A percentile compares a stretch with the other conserved stretches of the same genome.
phyloP scores from a whole-genome alignment of 2,329 filamentous ascomycete species.

The Venturia nashicola region DNA sequence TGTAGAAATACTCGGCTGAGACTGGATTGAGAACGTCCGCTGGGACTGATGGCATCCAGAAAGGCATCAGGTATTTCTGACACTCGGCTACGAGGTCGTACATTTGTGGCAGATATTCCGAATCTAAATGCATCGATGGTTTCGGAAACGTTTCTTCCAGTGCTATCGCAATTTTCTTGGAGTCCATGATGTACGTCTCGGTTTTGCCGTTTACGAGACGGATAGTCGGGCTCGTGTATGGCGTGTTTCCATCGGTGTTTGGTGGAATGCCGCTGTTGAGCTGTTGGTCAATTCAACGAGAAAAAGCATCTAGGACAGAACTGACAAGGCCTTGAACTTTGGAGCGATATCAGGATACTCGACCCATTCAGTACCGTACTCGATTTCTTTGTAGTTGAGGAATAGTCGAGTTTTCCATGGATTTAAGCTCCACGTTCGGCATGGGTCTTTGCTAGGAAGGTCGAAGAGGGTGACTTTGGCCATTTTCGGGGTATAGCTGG shows the following conservation, averaged over 20 bases:
- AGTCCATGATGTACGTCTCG: conserved; percentile 49
- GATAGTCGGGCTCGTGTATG: conserved; percentile 46
- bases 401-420: conserved; percentile 58
- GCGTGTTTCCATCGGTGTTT: conserved; percentile 19
- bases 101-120: conserved; percentile 35
- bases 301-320: conserved; percentile 1
- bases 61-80: conserved; percentile 21
- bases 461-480: conserved; percentile 46
- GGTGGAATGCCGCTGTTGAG: conserved; percentile 13
- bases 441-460: conserved; percentile 41
- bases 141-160: conserved; percentile 47
- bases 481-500: conserved; percentile 13
- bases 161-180: conserved; percentile 42
- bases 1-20: conserved; percentile 43
- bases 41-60: conserved; percentile 39
- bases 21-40: conserved; percentile 37
- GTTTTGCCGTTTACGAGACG: conserved; percentile 37
- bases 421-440: conserved; percentile 51
- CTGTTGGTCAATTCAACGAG: conserved; percentile 29
- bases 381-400: conserved; percentile 55
- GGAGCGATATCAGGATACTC: conserved; percentile 55
- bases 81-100: conserved; percentile 25
- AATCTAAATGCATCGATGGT: conserved; percentile 46
- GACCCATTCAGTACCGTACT: conserved; percentile 57
- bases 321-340: conserved; percentile 42